Percentiles rank a stretch among this genome's conserved stretches.
These are phyloP conservation scores for Apiospora saccharicola DNA, from an alignment of 2,329 filamentous ascomycete species.

Conservation along the genomic window DNA sequence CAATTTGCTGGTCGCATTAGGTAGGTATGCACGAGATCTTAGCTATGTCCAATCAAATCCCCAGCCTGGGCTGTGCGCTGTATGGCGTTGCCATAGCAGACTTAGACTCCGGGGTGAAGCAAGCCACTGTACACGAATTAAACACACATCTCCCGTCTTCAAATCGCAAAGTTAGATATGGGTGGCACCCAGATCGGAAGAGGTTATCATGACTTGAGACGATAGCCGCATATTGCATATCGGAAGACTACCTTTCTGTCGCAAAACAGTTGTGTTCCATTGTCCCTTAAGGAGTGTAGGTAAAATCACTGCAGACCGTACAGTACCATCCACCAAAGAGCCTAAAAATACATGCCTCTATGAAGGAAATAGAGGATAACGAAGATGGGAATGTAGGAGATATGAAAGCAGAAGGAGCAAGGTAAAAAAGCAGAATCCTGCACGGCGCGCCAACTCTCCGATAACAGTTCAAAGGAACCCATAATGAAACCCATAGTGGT, in stretches of 20 bases:
- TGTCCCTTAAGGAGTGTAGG: background rate
- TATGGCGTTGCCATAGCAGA: background rate
- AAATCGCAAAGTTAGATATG: background rate
- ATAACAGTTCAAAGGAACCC: background rate
- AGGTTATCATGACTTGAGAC: background rate
- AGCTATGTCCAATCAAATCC: background rate
- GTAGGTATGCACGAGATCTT: background rate
- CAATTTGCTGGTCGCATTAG: background rate
- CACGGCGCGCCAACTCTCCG: background rate
- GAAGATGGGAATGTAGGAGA: background rate
- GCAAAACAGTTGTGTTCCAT: background rate
- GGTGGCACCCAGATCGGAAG: background rate
- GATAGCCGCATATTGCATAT: background rate
- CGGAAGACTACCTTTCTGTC: background rate
- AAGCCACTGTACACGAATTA: background rate
- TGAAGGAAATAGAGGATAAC: background rate
- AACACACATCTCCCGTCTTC: background rate
- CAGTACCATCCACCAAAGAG: background rate
- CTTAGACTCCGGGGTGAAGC: background rate
- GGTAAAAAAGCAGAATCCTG: background rate
- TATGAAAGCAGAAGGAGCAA: background rate
- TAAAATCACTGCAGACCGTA: background rate
- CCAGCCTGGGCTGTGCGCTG: background rate
- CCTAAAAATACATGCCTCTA: background rate
- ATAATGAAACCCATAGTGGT: background rate